Conservation (phyloP, 371 early-diverging fungal genomes). For the Chytridiales sp. region DNA sequence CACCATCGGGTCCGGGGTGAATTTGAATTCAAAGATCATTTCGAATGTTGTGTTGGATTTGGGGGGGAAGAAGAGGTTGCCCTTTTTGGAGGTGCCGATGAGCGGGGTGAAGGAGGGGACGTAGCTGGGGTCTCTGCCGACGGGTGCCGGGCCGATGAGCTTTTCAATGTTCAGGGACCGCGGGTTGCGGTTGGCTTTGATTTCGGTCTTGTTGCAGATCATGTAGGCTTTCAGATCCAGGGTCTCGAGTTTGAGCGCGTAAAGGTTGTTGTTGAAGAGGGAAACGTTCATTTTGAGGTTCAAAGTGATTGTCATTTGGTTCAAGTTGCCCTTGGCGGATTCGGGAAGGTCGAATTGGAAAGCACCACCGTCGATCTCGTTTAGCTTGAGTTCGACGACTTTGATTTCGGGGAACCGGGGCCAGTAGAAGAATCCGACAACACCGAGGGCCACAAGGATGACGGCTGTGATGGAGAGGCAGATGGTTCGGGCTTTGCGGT, state of each 20-base stretch:
- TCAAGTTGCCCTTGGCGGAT: slow-evolving; percentile 10
- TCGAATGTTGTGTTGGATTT: slow-evolving; percentile 23
- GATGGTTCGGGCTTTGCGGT: slow-evolving; percentile 23
- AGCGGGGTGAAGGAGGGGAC: not conserved
- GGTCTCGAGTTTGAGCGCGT: slow-evolving; percentile 17
- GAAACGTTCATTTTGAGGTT: slow-evolving; percentile 20
- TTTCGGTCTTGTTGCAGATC: not conserved
- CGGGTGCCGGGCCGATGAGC: not conserved
- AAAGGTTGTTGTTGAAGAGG: slow-evolving; percentile 22
- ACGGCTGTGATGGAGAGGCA: slow-evolving; percentile 16
- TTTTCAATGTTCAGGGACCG: not conserved
- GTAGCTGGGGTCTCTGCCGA: slow-evolving; percentile 3
- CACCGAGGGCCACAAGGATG: slow-evolving; percentile 11
- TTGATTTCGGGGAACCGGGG: slow-evolving; percentile 27
- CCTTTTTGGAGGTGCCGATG: slow-evolving; percentile 15
- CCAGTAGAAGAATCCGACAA: slow-evolving; percentile 23
- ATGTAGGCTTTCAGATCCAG: slow-evolving; percentile 4
- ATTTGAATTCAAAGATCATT: slow-evolving; percentile 19
- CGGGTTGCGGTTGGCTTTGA: not conserved
- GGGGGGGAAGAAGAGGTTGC: slow-evolving; percentile 16
- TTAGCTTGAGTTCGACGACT: slow-evolving; percentile 8
- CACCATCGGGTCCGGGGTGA: slow-evolving; percentile 23
- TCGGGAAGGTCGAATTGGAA: slow-evolving; percentile 10
- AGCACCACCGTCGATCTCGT: not conserved
- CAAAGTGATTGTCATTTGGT: slow-evolving; percentile 11